These are phyloP conservation scores for Neonectria punicea DNA, from an alignment of 2,329 filamentous ascomycete species.

Conservation along the genomic window DNA sequence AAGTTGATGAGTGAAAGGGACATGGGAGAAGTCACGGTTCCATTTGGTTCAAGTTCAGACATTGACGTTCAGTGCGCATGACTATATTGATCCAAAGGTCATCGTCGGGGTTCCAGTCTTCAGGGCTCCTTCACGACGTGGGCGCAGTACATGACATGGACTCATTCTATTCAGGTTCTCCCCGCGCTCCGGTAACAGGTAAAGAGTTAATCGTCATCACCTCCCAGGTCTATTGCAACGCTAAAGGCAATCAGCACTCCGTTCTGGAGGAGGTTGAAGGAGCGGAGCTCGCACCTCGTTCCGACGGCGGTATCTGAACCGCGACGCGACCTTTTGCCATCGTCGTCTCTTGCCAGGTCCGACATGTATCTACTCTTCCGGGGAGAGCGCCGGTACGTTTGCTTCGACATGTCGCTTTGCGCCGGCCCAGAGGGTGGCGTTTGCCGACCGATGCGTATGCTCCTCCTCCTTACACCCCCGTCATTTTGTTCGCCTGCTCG, in stretches of 20 bases:
- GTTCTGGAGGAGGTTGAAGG: neutral
- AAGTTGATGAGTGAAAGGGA: too few species aligned
- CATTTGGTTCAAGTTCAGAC: neutral
- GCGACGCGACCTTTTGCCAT: constrained; percentile 13
- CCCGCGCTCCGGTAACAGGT: constrained; percentile 4
- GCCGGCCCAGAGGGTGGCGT: neutral
- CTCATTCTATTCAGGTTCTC: constrained; percentile 26
- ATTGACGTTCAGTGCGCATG: neutral
- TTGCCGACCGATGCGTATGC: constrained; percentile 1
- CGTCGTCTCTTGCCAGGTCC: constrained; percentile 1
- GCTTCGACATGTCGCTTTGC: constrained; percentile 12
- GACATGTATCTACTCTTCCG: constrained; percentile 1
- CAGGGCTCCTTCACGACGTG: neutral
- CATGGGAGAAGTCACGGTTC: too few species aligned
- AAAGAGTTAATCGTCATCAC: constrained; percentile 22
- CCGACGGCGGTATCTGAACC: neutral
- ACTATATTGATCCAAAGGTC: neutral
- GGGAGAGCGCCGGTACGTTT: constrained; percentile 2
- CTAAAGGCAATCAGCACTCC: constrained; percentile 20
- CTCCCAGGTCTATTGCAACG: constrained; percentile 23
- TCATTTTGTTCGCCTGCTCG: constrained; percentile 6
- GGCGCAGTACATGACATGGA: constrained; percentile 15
- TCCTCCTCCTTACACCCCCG: constrained; percentile 11
- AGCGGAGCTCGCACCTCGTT: constrained; percentile 1
- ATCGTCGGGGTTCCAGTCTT: neutral